Evolutionary conservation across 768 basidiomycete species (phyloP), one percentile per base, ranked within the genome.

Genomic region (Calocera viscosa): DNA sequence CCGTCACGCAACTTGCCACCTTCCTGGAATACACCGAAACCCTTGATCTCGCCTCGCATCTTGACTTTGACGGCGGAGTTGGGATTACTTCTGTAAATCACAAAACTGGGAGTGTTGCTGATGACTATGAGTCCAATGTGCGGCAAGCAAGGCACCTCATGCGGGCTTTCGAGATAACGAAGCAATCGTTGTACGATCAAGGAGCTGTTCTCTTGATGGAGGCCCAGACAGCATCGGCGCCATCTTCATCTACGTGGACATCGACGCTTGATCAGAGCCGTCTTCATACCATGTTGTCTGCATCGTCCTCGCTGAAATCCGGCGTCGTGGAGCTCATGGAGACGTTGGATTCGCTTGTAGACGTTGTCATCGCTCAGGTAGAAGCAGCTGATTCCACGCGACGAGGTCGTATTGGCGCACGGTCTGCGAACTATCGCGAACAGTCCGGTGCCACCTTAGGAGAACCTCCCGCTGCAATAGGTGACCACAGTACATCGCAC

Each of bases 111-210:
- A 30, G 60, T 32, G 14, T 22, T 0, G 49, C 64, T 2, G 66
- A 69, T 7, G 73, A 78, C 26, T 82, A 83, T 70, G 78, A 82
- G 22, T 73, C 79, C 35, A 91, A 90, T 22, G 86, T 93, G 1
- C 84, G 85, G 49, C 84, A 80, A 67, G 91, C 89, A 22, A 81
- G 88, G 33, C 71, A 79, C 10, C 80, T 90, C 24, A 81, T 90
- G 22, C 84, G 90, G 40, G 84, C 82, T 1, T 75, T 93, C 49
- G 92, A 94, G 76, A 78, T 82, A 0, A 79, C 82, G 1, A 75
- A 86, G 40, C 92, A 94, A 72, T 82, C 86, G 0, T 76, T 90
- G 10, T 90, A 87, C 71, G 90, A 92, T 68, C 87, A 89, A 68
- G 80, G 84, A 22, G 78, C 84, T 14, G 76, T 81, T 7, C 76